Base-by-base conservation (phyloP, 2,329 filamentous ascomycete genomes). In the Pseudogymnoascus sp. region DNA sequence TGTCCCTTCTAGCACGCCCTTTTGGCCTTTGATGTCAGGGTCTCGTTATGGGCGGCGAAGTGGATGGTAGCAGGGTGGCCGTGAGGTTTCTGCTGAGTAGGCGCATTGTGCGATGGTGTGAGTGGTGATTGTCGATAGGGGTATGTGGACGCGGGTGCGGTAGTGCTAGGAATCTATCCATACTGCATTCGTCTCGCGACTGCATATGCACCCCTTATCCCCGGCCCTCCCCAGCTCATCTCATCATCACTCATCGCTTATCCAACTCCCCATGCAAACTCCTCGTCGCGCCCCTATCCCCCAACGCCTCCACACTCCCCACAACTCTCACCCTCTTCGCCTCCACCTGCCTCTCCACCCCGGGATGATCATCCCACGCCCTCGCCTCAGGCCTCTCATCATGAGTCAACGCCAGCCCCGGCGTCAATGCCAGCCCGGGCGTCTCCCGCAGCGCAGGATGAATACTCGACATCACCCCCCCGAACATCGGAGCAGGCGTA, bases 221-320 rank as follows among this genome's bases (percentile, higher is more conserved):
- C n/a, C n/a, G n/a, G n/a, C n/a, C n/a, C n/a, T n/a, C n/a, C n/a
- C n/a, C n/a, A n/a, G 2, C 9, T 27, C 42, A 27, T 25, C 18
- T 42, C 40, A 3, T 2, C 40, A 42, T 5, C 9, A 12, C 42
- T 48, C 42, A 48, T 27, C 42, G 42, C 42, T 4, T 27, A 48
- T 48, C 42, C 42, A 48, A 27, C 42, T 48, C 42, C 42, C 42
- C 42, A 27, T 27, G 21, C 42, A 48, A 48, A 29, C 42, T 48
- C 42, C 42, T 48, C 42, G 42, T 48, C 42, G 12, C 12, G 21
- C 21, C 42, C 42, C 42, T 48, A 27, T 48, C 42, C 42, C 42
- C 42, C 42, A 48, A 29, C 42, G 42, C 42, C 42, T 48, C 42
- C 21, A 48, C 42, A 48, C 42, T 48, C 42, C 42, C 42, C 42